Evolutionary conservation across 768 basidiomycete genomes (phyloP), one percentile per base, ranked within the genome.

Genomic region (Pleurotus citrinopileatus): DNA sequence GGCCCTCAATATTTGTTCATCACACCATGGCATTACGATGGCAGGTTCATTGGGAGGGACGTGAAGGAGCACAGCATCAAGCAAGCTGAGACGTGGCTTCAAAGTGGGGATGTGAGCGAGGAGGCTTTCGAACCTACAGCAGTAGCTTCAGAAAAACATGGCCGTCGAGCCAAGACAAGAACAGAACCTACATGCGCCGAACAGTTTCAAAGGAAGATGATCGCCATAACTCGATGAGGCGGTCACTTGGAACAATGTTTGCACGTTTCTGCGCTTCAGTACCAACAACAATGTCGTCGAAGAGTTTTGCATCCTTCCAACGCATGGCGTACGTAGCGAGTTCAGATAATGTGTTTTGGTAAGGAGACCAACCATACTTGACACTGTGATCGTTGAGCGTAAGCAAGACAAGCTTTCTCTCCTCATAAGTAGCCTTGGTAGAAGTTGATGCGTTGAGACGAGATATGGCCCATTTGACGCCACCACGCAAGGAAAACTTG

Each of bases 221-320:
- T 19, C 61, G 58, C 59, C 63, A 64, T 15, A 61, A 63, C 17
- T 57, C 47, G 27, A 60, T 29, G 17, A 65, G 46, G 8, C 55
- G 27, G 6, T 64, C 56, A 10, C 50, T 27, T 17, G n/a, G 45
- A 57, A 54, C 22, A 53, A 55, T 13, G 22, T 36, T 19, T 62
- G 42, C 44, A 19, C 42, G 4, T 34, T 46, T 52, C 12, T 57
- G 44, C n/a, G 43, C 60, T 13, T 55, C 54, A n/a, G 53, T 53
- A 19, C 53, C 52, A 52, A 55, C 59, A 26, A 63, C 56, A 10
- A 66, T 58, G 25, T 53, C 28, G 23, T 67, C 64, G 69, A 66
- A 71, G 42, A 64, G 59, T 13, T 55, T 53, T 5, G 60, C 22
- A 42, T 67, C 65, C 13, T 63, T 63, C 68, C 68, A 68, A 38